Conservation (phyloP, 73 alveolate genomes). For the Paramecium primaurelia region DNA sequence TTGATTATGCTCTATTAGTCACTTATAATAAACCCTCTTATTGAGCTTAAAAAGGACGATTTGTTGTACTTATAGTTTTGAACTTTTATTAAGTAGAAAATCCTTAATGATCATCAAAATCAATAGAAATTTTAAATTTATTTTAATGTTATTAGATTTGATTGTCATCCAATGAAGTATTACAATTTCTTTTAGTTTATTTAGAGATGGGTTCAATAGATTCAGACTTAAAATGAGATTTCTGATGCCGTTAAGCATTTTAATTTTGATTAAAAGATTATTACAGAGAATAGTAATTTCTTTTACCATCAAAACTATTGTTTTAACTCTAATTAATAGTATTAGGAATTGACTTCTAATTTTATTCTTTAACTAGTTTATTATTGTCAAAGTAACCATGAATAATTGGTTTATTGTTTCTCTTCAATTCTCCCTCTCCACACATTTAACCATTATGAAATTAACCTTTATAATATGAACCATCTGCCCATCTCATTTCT, state of each 20-base stretch:
- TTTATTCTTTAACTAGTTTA: not conserved
- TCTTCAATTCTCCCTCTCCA: constrained; percentile 54
- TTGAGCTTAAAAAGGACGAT: not conserved
- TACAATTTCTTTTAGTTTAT: not conserved
- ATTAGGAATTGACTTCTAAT: not conserved
- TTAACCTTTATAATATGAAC: constrained; percentile 55
- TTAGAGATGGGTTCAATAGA: not conserved
- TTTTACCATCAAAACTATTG: not conserved
- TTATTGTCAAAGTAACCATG: not conserved
- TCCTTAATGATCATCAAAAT: not conserved
- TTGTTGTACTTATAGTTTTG: not conserved
- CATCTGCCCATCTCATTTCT: constrained; percentile 60
- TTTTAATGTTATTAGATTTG: not conserved
- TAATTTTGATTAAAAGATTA: not conserved
- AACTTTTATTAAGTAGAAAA: not conserved
- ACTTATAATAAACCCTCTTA: not conserved
- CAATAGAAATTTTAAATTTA: not conserved
- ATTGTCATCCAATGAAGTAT: not conserved
- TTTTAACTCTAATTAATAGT: not conserved
- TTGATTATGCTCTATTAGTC: not conserved
- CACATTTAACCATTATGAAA: constrained; percentile 19
- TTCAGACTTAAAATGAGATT: not conserved
- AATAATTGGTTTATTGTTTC: not conserved
- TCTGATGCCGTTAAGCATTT: not conserved
- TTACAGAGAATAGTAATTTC: not conserved